These are phyloP conservation scores for Starmerella powellii DNA, from an alignment of 805 yeast genomes.

Conservation along the genomic window DNA sequence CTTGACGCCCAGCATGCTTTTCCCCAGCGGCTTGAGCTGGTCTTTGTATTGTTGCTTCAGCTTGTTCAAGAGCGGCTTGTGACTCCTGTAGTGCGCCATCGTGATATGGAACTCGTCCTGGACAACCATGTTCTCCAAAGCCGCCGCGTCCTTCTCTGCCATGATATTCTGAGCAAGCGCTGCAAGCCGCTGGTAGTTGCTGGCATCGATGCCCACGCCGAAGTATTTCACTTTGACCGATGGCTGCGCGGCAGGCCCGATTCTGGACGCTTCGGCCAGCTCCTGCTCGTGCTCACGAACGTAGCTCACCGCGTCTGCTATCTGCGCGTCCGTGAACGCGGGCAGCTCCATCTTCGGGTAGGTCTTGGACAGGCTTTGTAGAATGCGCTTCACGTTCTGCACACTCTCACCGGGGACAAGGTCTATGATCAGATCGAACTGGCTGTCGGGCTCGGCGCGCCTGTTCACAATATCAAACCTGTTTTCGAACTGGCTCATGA, in stretches of 20 bases:
- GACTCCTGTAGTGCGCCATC: slow-evolving; percentile 22
- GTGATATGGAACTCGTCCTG: slow-evolving; percentile 28
- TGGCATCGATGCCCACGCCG: slow-evolving; percentile 32
- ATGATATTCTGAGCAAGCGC: slow-evolving; percentile 12
- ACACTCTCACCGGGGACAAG: slow-evolving; percentile 35
- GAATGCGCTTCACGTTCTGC: slow-evolving; percentile 37
- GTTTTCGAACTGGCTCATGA: slow-evolving; percentile 62
- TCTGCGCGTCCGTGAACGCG: slow-evolving; percentile 34
- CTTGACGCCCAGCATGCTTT: not conserved
- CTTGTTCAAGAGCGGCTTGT: slow-evolving; percentile 5
- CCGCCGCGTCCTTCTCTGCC: slow-evolving; percentile 10
- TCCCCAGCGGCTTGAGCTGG: not conserved
- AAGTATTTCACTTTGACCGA: slow-evolving; percentile 30
- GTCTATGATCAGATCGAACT: slow-evolving; percentile 55
- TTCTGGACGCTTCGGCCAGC: not conserved
- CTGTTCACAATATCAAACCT: slow-evolving; percentile 52
- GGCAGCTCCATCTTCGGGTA: slow-evolving; percentile 28
- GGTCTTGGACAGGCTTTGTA: slow-evolving; percentile 30
- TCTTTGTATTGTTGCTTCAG: slow-evolving; percentile 5
- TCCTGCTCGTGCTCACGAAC: slow-evolving; percentile 38
- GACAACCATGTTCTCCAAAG: slow-evolving; percentile 8
- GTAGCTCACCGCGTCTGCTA: slow-evolving; percentile 37
- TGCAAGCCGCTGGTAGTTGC: slow-evolving; percentile 17
- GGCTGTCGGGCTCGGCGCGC: slow-evolving; percentile 43
- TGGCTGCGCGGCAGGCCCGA: slow-evolving; percentile 8